phyloP scores from a whole-genome alignment of 2,329 filamentous ascomycete species.

The Macroventuria anomochaeta region DNA sequence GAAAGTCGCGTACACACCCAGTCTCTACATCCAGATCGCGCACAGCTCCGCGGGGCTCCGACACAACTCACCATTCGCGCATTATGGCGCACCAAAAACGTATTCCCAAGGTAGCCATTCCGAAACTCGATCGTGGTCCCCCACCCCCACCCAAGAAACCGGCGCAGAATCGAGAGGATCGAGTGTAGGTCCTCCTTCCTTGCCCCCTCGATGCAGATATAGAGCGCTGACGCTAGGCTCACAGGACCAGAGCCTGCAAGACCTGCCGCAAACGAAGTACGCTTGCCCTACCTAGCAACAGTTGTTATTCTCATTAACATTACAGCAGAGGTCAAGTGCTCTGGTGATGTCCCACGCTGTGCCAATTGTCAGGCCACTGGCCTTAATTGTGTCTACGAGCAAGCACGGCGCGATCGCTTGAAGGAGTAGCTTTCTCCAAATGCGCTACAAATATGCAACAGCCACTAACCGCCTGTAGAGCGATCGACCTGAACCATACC shows the following conservation, averaged over 20 bases:
- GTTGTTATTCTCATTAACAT: not conserved
- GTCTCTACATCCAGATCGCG: not conserved
- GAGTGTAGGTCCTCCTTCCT: slow-evolving; percentile 21
- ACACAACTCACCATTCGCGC: not conserved
- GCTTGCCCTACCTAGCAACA: not conserved
- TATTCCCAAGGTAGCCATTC: slow-evolving; percentile 24
- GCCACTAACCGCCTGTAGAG: slow-evolving; percentile 10
- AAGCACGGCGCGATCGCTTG: slow-evolving; percentile 33
- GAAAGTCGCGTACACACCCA: too few species aligned
- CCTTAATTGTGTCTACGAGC: slow-evolving; percentile 30
- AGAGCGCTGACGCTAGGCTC: not conserved
- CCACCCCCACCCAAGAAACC: slow-evolving; percentile 10
- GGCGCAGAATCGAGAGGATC: slow-evolving; percentile 23
- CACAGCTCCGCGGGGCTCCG: not conserved
- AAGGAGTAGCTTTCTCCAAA: slow-evolving; percentile 20
- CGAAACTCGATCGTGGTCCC: slow-evolving; percentile 17
- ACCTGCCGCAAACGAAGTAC: slow-evolving; percentile 33
- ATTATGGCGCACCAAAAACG: not conserved
- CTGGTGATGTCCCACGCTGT: slow-evolving; percentile 31
- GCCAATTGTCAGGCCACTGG: slow-evolving; percentile 23
- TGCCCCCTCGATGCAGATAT: not conserved
- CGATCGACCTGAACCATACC: slow-evolving; percentile 29
- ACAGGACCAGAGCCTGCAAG: slow-evolving; percentile 32
- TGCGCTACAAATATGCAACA: not conserved
- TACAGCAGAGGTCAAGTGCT: slow-evolving; percentile 32